Conservation (phyloP, 2,329 filamentous ascomycete species). For the Didymella sp. region DNA sequence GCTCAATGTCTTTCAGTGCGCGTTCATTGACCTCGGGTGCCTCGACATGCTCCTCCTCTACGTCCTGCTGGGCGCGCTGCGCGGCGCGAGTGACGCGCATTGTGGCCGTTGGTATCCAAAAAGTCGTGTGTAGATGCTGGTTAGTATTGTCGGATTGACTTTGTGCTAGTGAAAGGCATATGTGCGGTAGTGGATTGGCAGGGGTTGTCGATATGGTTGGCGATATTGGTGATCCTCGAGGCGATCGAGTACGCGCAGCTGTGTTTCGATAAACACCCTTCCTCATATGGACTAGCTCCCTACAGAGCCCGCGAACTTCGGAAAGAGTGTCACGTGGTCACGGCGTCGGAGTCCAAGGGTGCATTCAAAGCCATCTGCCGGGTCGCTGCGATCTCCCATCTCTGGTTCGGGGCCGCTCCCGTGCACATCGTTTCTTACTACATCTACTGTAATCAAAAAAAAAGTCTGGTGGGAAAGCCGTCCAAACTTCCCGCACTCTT, state of each 20-base stretch:
- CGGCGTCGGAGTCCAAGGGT: conserved; percentile 2
- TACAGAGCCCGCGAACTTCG: conserved; percentile 1
- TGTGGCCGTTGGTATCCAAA: conserved; percentile 13
- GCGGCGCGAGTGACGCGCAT: conserved; percentile 56
- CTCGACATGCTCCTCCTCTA: conserved; percentile 46
- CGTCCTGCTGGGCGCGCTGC: conserved; percentile 50
- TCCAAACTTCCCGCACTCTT: conserved; percentile 4
- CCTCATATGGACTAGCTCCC: conserved; percentile 12
- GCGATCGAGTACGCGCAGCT: conserved; percentile 5
- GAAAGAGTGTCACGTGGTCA: conserved; percentile 10
- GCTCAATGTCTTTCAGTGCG: conserved; percentile 52
- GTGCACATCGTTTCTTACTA: conserved; percentile 3
- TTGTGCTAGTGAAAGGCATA: conserved; percentile 28
- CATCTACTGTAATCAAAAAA: conserved; percentile 6
- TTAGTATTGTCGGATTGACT: conserved; percentile 7
- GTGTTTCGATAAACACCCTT: conserved; percentile 12
- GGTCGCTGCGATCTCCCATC: neutral
- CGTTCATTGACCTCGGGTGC: conserved; percentile 38
- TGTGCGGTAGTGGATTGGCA: conserved; percentile 15
- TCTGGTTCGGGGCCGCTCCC: conserved; percentile 10
- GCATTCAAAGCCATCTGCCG: conserved; percentile 15
- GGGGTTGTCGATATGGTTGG: conserved; percentile 12
- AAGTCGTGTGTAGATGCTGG: neutral
- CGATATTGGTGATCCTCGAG: conserved; percentile 1
- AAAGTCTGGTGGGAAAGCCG: neutral